Base-by-base conservation (phyloP, 2,329 filamentous ascomycete species). In the Colletotrichum salicis region DNA sequence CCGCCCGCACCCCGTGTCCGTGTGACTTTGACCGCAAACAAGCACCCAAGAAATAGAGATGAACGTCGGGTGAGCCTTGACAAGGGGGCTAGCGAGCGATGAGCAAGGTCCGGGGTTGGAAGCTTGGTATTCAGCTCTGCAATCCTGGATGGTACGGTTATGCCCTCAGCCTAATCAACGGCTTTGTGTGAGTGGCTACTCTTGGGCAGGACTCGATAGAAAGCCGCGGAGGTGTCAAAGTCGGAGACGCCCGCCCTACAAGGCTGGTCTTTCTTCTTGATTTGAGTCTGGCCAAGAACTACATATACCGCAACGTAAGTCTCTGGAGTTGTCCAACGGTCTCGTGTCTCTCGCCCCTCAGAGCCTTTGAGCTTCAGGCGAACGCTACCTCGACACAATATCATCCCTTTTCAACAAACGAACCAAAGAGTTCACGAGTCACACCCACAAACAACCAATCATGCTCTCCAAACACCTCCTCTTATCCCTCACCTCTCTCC, bases 391-490 rank as follows among this genome's bases (percentile, higher is more conserved):
- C 35, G 4, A 8, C 2, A 6, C 19, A 24, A 8, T 22, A 6
- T 41, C 5, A 8, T 41, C 31, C 3, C n/a, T 19, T 5, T 11
- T 24, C 45, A 19, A 45, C n/a, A n/a, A n/a, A 13, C 27, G 3
- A 13, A 5, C 5, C 13, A 13, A 4, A 22, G 22, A 22, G 1
- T 5, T 29, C 27, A 29, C 27, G 4, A 29, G 27, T 29, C 27
- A 6, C 6, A 41, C 37, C 15, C 37, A 19, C 15, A 29, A 15
- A 4, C 24, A 4, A 12, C 22, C 31, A 22, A 51, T 19, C 15
- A 67, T 67, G 65, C 33, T 56, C 48, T 2, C 33, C 55, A 37
- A 55, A 29, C 19, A 27, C 31, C 22, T 57, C n/a, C 37, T 64
- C 52, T 15, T 52, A 12, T 11, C 59, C 51, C 13, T 64, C 51